Evolutionary conservation across 1,139 yeast species (phyloP).

Genomic region (Kodamaea anthophila): DNA sequence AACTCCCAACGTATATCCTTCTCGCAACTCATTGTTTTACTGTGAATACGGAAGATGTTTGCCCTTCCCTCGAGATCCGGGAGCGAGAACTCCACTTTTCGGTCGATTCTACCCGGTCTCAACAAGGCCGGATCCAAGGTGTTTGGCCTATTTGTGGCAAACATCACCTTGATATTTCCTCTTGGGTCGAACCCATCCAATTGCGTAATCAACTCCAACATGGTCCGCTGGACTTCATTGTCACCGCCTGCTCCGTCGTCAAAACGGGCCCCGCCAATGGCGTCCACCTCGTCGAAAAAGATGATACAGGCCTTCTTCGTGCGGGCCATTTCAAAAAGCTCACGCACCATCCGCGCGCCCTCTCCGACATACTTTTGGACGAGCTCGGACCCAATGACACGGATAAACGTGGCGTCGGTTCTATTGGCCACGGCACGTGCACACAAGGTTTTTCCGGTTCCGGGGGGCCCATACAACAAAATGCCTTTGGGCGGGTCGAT

Average conservation of each 20-base stretch:
- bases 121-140: conserved; percentile 95
- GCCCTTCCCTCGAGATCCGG: conserved; percentile 98
- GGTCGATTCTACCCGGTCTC: conserved; percentile 97
- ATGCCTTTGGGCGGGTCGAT: conserved; percentile 99
- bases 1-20: conserved; percentile 97
- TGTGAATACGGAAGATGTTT: conserved; percentile 91
- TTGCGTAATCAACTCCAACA: conserved; percentile 96
- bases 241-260: conserved; percentile 99
- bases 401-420: conserved; percentile 95
- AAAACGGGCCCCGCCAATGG: conserved; percentile 97
- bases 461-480: conserved; percentile 94
- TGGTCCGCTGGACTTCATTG: conserved; percentile 97
- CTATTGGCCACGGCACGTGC: conserved; percentile 98
- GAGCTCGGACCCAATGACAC: conserved; percentile 96
- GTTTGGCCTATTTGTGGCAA: conserved; percentile 97
- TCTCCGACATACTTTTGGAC: conserved; percentile 98
- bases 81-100: conserved; percentile 92
- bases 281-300: conserved; percentile 95
- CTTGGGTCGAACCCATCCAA: conserved; percentile 97
- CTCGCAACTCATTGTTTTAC: conserved; percentile 96
- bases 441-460: conserved; percentile 96
- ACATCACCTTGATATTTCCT: conserved; percentile 98
- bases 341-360: conserved; percentile 99
- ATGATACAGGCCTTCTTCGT: conserved; percentile 96
- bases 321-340: conserved; percentile 96